These are phyloP conservation scores for Cytospora piceae DNA, from an alignment of 2,329 filamentous ascomycete genomes.

Conservation along the genomic window DNA sequence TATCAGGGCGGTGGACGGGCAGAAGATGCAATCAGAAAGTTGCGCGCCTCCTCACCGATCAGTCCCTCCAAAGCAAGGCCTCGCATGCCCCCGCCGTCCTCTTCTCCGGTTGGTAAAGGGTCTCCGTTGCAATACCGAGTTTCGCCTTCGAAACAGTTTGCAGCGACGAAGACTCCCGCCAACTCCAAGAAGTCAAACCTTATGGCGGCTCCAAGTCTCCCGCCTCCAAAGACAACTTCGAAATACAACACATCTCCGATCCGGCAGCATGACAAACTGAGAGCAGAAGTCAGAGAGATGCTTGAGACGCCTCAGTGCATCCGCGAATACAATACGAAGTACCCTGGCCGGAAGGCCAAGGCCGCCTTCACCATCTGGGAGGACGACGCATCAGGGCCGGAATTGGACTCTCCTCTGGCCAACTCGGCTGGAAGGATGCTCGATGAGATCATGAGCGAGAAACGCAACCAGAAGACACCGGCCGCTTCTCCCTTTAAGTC, in stretches of 20 bases:
- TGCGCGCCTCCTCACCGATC: slow-evolving; percentile 90
- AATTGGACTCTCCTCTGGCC: slow-evolving; percentile 26
- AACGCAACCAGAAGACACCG: slow-evolving; percentile 28
- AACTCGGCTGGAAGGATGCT: slow-evolving; percentile 30
- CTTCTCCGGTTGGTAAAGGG: slow-evolving; percentile 27
- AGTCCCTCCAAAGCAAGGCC: slow-evolving; percentile 72
- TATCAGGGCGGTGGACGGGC: slow-evolving; percentile 83
- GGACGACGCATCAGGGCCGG: slow-evolving; percentile 25
- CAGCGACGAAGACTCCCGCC: slow-evolving; percentile 23
- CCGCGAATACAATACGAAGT: slow-evolving; percentile 29
- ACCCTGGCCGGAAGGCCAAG: slow-evolving; percentile 24
- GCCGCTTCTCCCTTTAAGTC: slow-evolving; percentile 19
- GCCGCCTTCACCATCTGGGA: slow-evolving; percentile 29
- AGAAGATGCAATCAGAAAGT: slow-evolving; percentile 92
- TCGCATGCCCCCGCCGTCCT: slow-evolving; percentile 28
- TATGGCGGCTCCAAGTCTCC: slow-evolving; percentile 22
- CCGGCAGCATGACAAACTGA: slow-evolving; percentile 29
- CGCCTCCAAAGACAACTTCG: slow-evolving; percentile 27
- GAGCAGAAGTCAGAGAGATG: slow-evolving; percentile 28
- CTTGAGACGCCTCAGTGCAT: slow-evolving; percentile 28
- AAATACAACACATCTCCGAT: slow-evolving; percentile 30
- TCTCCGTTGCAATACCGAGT: slow-evolving; percentile 26
- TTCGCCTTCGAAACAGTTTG: slow-evolving; percentile 20
- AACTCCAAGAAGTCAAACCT: slow-evolving; percentile 23
- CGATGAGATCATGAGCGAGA: slow-evolving; percentile 30